Evolutionary conservation across 805 yeast species (phyloP).

Genomic region (Candida pseudoglaebosa): DNA sequence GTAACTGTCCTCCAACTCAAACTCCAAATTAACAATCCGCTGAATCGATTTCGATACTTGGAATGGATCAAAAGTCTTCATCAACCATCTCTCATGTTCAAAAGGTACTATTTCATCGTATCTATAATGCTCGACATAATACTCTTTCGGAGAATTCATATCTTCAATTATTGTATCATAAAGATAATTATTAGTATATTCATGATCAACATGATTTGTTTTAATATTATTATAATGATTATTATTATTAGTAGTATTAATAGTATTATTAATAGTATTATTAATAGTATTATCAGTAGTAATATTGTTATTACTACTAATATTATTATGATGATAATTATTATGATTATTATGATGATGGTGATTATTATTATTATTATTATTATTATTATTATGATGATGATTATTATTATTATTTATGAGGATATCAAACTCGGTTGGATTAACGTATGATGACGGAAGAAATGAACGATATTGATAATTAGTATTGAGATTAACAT

Average conservation of each 20-base stretch:
- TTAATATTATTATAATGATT: neutral
- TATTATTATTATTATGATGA: neutral
- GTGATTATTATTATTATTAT: neutral
- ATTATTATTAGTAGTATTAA: too few species aligned
- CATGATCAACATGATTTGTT: neutral
- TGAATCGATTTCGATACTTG: conserved; percentile 12
- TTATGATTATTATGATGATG: too few species aligned
- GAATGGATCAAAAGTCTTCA: conserved; percentile 9
- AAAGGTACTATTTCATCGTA: conserved; percentile 3
- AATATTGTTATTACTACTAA: too few species aligned
- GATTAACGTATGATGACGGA: too few species aligned
- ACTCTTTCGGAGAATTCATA: neutral
- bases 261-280: neutral
- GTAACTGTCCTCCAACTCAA: conserved; percentile 13
- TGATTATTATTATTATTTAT: too few species aligned
- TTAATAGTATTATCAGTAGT: neutral
- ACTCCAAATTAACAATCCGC: conserved; percentile 13
- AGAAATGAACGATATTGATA: neutral
- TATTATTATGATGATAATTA: neutral
- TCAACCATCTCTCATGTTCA: conserved; percentile 1
- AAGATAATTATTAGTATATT: neutral
- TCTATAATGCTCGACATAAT: conserved; percentile 1
- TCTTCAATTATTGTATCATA: neutral
- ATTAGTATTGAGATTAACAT: neutral
- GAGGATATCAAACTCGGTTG: too few species aligned